These are phyloP conservation scores for Pulveroboletus sp. DNA, from an alignment of 768 basidiomycete genomes.

Conservation along the genomic window DNA sequence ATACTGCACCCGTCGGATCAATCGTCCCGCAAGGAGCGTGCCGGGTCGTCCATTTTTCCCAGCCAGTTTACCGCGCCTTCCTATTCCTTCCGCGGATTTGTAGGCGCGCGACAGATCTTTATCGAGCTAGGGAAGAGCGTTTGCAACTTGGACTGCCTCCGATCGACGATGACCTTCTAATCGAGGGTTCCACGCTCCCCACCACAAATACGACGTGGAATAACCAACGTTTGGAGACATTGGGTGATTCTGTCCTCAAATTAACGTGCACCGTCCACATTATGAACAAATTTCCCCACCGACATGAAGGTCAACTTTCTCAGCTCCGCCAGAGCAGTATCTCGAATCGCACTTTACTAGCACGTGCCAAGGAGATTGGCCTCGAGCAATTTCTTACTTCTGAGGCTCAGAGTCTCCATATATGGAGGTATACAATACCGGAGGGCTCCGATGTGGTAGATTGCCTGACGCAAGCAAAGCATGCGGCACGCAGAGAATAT, in stretches of 20 bases:
- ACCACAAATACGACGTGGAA: constrained; percentile 59
- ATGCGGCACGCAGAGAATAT: constrained; percentile 43
- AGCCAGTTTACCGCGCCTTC: constrained; percentile 49
- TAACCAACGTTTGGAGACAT: constrained; percentile 84
- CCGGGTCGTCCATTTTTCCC: constrained; percentile 52
- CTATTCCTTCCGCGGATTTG: constrained; percentile 63
- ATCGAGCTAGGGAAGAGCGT: constrained; percentile 53
- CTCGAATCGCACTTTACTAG: constrained; percentile 68
- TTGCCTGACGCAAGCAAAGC: constrained; percentile 24
- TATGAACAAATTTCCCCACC: constrained; percentile 70
- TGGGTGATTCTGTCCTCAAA: constrained; percentile 84
- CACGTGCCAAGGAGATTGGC: constrained; percentile 60
- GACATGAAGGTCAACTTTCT: constrained; percentile 83
- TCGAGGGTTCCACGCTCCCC: constrained; percentile 78
- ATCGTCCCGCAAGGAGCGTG: constrained; percentile 47
- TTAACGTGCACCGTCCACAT: constrained; percentile 73
- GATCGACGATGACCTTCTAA: constrained; percentile 53
- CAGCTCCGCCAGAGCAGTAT: constrained; percentile 61
- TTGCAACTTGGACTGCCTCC: constrained; percentile 58
- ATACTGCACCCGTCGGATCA: constrained; percentile 27
- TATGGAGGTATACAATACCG: constrained; percentile 57
- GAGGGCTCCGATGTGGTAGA: constrained; percentile 36
- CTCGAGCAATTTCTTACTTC: constrained; percentile 63
- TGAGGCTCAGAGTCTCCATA: constrained; percentile 50
- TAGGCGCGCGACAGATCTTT: constrained; percentile 62